Evolutionary conservation across 768 basidiomycete species (phyloP), one percentile per base, ranked within the genome.

Genomic region (Tulasnella sp.): DNA sequence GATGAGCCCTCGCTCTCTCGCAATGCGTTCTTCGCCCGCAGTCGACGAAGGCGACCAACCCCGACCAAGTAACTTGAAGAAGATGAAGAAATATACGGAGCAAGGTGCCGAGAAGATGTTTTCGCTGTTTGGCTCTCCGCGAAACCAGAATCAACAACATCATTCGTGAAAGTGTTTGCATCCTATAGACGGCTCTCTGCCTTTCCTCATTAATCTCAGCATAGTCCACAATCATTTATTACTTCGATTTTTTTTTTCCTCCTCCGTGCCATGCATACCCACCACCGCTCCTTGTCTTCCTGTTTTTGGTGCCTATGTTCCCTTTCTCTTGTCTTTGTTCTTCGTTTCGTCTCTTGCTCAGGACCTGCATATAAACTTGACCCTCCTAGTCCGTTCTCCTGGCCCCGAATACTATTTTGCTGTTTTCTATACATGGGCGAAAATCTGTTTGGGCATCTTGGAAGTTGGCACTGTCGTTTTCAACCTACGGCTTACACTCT

Each of bases 101-200:
- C 58, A 64, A 31, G 31, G 58, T 31, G 58, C 58, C 5, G 58
- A 64, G 58, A 94, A 94, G 79, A 87, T 94, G 75, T 86, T 94
- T 76, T 92, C 92, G 39, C 85, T 94, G 78, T 94, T 94, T 82
- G 90, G 91, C 58, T 88, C 91, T 36, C 90, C 91, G 77, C 91
- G 87, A 17, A 40, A 74, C 49, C 54, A 74, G 49, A 31, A 58
- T 64, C 58, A 64, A 64, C 58, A 64, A 64, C 58, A 64, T 25
- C n/a, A 64, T 25, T 64, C 58, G 58, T 64, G 58, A 64, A n/a
- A 64, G n/a, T 17, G 8, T 64, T 31, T 64, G 58, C 58, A 64
- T 64, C n/a, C 58, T 64, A 64, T 64, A 64, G 58, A 64, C 58
- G 58, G 58, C 25, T 25, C 42, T n/a, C 31, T 64, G 25, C 12